Evolutionary conservation across 495 filamentous ascomycete genomes (phyloP).

Genomic region (Aspergillus panamensis): DNA sequence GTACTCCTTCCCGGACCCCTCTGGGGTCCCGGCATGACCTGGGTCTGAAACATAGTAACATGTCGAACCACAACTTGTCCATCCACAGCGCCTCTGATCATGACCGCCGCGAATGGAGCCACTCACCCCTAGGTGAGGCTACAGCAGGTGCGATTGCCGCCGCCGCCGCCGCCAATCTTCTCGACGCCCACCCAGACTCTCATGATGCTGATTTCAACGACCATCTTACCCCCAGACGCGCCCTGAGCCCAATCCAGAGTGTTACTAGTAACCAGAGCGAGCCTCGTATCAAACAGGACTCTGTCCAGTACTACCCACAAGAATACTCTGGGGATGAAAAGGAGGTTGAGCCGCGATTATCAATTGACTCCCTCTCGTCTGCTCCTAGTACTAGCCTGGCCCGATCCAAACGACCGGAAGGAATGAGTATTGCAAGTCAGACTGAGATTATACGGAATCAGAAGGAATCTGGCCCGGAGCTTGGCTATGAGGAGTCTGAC

Average conservation of each 20-base stretch:
- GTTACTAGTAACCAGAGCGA: slow-evolving; percentile 68
- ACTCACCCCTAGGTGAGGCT: slow-evolving; percentile 46
- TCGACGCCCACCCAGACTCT: slow-evolving; percentile 38
- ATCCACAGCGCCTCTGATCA: slow-evolving; percentile 50
- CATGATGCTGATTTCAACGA: slow-evolving; percentile 49
- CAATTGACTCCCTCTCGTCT: slow-evolving; percentile 51
- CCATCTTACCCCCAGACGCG: slow-evolving; percentile 53
- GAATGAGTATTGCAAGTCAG: slow-evolving; percentile 47
- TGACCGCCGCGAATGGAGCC: slow-evolving; percentile 42
- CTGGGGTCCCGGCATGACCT: slow-evolving; percentile 48
- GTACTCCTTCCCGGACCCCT: slow-evolving; percentile 53
- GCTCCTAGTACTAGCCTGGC: slow-evolving; percentile 54
- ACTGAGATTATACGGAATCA: slow-evolving; percentile 43
- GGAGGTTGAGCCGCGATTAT: slow-evolving; percentile 41
- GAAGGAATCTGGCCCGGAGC: slow-evolving; percentile 31
- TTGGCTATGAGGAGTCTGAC: slow-evolving; percentile 39
- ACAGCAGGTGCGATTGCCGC: slow-evolving; percentile 46
- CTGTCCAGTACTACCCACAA: slow-evolving; percentile 17
- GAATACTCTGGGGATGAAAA: slow-evolving; percentile 25
- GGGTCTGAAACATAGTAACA: slow-evolving; percentile 56
- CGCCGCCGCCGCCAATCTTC: slow-evolving; percentile 43
- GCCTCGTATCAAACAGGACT: slow-evolving; percentile 21
- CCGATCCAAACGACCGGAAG: slow-evolving; percentile 51
- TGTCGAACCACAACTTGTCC: slow-evolving; percentile 53
- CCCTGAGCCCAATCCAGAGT: slow-evolving; percentile 83